These are phyloP conservation scores for Russula lepida DNA, from an alignment of 768 basidiomycete species.

Conservation along the genomic window DNA sequence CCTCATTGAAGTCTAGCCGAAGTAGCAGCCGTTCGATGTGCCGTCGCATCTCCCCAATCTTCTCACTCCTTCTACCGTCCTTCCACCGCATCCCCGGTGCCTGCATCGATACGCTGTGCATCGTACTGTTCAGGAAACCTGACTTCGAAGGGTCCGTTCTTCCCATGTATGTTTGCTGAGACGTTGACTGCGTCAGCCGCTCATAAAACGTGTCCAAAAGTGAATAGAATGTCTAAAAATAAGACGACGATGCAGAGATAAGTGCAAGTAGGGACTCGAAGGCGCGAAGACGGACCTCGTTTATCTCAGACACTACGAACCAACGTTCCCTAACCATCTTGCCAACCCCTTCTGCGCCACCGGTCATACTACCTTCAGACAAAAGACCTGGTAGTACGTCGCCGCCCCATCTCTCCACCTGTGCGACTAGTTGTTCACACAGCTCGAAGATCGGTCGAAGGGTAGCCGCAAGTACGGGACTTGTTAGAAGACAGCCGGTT, in stretches of 20 bases:
- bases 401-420: conserved; percentile 88
- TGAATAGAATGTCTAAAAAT: conserved; percentile 52
- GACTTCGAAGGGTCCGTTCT: conserved; percentile 68
- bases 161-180: conserved; percentile 58
- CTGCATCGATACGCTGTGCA: conserved; percentile 34
- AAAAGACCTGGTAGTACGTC: conserved; percentile 80
- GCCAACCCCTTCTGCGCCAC: conserved; percentile 53
- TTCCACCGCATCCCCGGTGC: conserved; percentile 40
- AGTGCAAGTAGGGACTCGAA: not conserved
- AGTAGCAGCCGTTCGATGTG: conserved; percentile 78
- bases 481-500: conserved; percentile 71
- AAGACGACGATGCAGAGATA: conserved; percentile 16
- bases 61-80: conserved; percentile 44
- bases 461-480: conserved; percentile 49
- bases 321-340: conserved; percentile 65
- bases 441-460: conserved; percentile 70
- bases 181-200: conserved; percentile 65
- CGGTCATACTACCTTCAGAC: conserved; percentile 65
- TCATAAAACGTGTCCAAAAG: conserved; percentile 74
- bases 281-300: conserved; percentile 46
- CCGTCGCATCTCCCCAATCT: conserved; percentile 60
- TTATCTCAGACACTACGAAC: conserved; percentile 62
- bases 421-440: conserved; percentile 80
- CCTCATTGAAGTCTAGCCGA: conserved; percentile 78
- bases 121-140: conserved; percentile 48